Conservation (phyloP, 2,329 filamentous ascomycete genomes). For the Macrophomina pseudophaseolina region DNA sequence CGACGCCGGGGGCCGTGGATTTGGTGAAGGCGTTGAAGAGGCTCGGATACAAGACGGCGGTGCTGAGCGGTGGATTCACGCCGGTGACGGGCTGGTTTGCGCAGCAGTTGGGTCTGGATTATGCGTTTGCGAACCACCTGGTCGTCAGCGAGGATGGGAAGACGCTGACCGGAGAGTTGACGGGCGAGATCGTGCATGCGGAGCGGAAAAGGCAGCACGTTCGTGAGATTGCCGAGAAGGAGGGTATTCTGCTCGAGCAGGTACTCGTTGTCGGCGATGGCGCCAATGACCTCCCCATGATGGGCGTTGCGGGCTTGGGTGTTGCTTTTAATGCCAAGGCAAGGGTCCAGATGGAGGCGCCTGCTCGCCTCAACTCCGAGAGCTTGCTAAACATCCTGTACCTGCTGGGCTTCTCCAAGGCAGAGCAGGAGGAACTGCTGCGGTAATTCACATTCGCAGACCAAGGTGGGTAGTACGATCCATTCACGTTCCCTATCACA, state of each 20-base stretch:
- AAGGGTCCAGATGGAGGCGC: constrained; percentile 77
- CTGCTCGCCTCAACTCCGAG: constrained; percentile 68
- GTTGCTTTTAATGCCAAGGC: constrained; percentile 87
- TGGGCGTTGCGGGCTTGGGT: constrained; percentile 74
- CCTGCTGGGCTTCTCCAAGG: constrained; percentile 71
- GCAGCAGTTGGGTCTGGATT: constrained; percentile 78
- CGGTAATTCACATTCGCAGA: neutral
- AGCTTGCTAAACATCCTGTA: constrained; percentile 75
- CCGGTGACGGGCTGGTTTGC: constrained; percentile 89
- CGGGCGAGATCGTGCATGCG: constrained; percentile 74
- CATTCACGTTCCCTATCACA: neutral
- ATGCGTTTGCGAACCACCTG: constrained; percentile 87
- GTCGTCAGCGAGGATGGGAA: constrained; percentile 60
- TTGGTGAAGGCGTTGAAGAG: constrained; percentile 75
- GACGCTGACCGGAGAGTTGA: constrained; percentile 73
- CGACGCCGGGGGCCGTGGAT: constrained; percentile 79
- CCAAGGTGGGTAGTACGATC: neutral
- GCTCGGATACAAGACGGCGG: constrained; percentile 84
- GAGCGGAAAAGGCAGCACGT: constrained; percentile 76
- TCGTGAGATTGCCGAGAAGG: constrained; percentile 70
- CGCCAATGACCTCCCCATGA: constrained; percentile 82
- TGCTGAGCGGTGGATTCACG: constrained; percentile 90
- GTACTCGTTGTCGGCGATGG: constrained; percentile 79
- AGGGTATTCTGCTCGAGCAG: constrained; percentile 69
- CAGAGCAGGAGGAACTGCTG: constrained; percentile 63